Evolutionary conservation across 2,329 filamentous ascomycete genomes (phyloP), one percentile per base, ranked within the genome.

Genomic region (Calonectria ilicicola): DNA sequence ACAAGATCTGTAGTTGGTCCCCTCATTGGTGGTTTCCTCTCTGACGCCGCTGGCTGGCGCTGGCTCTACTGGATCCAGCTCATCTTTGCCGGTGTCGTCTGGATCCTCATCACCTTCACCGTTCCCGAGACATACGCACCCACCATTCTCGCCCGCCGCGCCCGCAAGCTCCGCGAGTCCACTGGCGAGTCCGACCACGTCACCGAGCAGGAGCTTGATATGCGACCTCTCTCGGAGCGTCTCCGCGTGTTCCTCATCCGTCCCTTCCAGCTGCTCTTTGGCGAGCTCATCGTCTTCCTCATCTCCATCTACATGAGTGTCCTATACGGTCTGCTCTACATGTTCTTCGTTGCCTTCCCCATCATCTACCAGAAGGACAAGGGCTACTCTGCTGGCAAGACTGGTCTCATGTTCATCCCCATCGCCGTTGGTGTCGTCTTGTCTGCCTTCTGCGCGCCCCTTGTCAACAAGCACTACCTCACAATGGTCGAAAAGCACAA

Each of bases 1-100:
- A 79, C 67, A 6, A 0, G 2, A 2, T 2, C 21, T 44, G 3
- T 51, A 87, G 85, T 94, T 75, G 93, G 93, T 73, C 93, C 93
- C 9, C 88, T 98, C 1, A 89, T 93, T 8, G 95, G 95, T 76
- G 95, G 94, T 14, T 97, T 92, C 81, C 86, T 97, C 1, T 89
- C 89, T 9, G 93, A 95, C 77, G 90, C 89, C 0, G 84, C 87
- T 0, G 93, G 93, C 44, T 97, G 95, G 95, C 87, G 94, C 76
- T 97, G 94, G 94, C 87, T 97, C 0, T 97, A 97, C 86, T 96
- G 94, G 93, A 90, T 98, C 77, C 94, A 96, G 80, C 86, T 97
- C 14, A 97, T 98, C 79, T 81, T 97, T 15, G 87, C 93, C 29
- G 91, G 88, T 17, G 81, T 92, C 62, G 90, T 93, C 77, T 97